A percentile compares a stretch with the other conserved stretches of the same genome.
phyloP scores from a whole-genome alignment of 306 rosid species.

The Hylodesmum podocarpum region DNA sequence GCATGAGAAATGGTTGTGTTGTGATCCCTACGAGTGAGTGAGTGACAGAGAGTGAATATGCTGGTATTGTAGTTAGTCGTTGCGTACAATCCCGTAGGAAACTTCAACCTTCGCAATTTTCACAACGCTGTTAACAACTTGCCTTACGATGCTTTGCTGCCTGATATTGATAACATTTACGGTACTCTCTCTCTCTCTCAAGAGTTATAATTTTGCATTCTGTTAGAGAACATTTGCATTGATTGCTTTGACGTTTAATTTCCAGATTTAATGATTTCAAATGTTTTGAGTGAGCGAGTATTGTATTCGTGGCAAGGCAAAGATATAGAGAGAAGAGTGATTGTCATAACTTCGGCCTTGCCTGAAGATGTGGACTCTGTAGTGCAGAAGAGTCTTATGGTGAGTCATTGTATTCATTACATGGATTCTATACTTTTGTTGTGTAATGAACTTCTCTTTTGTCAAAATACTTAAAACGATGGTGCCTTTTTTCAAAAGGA shows the following conservation, averaged over 20 bases:
- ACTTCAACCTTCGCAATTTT: constrained; percentile 66
- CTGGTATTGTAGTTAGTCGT: constrained; percentile 54
- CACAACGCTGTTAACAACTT: constrained; percentile 61
- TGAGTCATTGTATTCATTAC: constrained; percentile 33
- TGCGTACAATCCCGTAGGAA: constrained; percentile 54
- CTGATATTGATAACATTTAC: constrained; percentile 36
- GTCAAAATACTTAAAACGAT: neutral
- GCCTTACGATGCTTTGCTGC: constrained; percentile 57
- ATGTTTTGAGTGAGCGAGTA: constrained; percentile 58
- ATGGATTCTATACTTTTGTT: neutral
- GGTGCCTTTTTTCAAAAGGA: constrained; percentile 40
- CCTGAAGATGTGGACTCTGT: constrained; percentile 53
- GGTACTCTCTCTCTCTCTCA: constrained; percentile 30
- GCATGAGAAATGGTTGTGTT: constrained; percentile 19
- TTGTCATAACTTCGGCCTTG: constrained; percentile 54
- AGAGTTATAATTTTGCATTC: neutral
- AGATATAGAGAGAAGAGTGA: constrained; percentile 69
- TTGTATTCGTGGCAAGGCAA: constrained; percentile 73
- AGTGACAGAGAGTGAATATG: constrained; percentile 28
- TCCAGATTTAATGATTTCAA: constrained; percentile 63
- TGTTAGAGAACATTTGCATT: constrained; percentile 19
- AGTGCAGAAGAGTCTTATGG: constrained; percentile 58
- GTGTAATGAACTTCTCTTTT: neutral
- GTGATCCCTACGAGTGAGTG: constrained; percentile 9
- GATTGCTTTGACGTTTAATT: constrained; percentile 14